These are phyloP conservation scores for Cercis canadensis DNA, from an alignment of 306 rosid genomes.

Conservation along the genomic window DNA sequence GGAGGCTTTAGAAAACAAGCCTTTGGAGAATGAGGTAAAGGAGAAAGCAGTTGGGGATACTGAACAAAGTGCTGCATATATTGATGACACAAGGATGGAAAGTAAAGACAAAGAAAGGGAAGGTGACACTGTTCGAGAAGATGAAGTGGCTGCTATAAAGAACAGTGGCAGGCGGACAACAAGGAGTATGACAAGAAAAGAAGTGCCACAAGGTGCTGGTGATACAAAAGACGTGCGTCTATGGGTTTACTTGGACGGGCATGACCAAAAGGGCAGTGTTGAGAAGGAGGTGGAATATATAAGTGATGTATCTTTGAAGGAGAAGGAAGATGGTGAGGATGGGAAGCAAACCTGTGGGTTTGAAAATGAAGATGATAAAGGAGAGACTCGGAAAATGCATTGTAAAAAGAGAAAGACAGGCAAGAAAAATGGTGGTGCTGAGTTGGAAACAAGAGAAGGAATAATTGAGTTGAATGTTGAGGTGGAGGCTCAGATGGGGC, in stretches of 20 bases:
- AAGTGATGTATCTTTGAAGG: no score
- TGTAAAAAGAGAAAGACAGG: no score
- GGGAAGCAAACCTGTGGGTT: neutral
- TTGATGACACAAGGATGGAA: neutral
- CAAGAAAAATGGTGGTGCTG: neutral
- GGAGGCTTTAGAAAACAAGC: neutral
- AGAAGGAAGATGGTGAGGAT: no score
- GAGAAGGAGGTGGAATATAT: no score
- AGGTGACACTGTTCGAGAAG: neutral
- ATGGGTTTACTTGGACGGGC: neutral
- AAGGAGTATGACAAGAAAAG: neutral
- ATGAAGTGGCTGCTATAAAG: neutral
- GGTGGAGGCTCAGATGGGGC: neutral
- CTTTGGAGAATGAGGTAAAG: neutral
- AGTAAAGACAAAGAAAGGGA: neutral
- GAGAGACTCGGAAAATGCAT: neutral
- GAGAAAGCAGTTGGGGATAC: neutral
- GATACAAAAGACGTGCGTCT: neutral
- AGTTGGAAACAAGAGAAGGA: neutral
- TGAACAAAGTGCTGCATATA: neutral
- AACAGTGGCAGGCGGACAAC: neutral
- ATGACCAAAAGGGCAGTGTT: neutral
- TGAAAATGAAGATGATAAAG: neutral
- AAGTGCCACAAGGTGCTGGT: neutral
- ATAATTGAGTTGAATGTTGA: neutral